Evolutionary conservation across 2,329 filamentous ascomycete species (phyloP).

Genomic region (Pyrenophora tritici-repentis): DNA sequence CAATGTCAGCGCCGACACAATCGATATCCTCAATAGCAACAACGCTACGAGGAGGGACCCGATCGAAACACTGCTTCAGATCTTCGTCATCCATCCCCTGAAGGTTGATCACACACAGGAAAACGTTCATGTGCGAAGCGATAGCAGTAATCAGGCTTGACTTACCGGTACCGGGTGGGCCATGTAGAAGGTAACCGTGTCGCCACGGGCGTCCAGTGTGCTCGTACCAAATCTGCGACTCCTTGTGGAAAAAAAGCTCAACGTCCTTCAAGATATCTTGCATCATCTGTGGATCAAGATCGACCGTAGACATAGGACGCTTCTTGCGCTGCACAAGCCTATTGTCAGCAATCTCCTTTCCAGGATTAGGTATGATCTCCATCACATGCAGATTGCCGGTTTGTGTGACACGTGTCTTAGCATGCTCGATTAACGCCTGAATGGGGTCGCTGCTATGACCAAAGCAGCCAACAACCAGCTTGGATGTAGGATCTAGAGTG

Average conservation of each 20-base stretch:
- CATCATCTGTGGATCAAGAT: conserved; percentile 10
- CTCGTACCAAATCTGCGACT: conserved; percentile 8
- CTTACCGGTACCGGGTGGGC: conserved; percentile 46
- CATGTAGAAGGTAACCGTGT: conserved; percentile 43
- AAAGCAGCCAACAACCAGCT: conserved; percentile 9
- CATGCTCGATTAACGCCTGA: background rate
- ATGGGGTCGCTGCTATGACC: conserved; percentile 9
- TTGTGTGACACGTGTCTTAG: background rate
- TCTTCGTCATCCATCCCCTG: conserved; percentile 15
- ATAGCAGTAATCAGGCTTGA: conserved; percentile 48
- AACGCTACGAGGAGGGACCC: conserved; percentile 13
- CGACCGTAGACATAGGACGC: conserved; percentile 10
- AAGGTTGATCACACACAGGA: conserved; percentile 39
- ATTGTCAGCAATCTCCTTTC: too few relatives aligned
- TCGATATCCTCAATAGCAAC: conserved; percentile 28
- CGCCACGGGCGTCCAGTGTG: conserved; percentile 19
- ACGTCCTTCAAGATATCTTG: conserved; percentile 5
- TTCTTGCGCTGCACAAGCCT: background rate
- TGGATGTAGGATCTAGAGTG: background rate
- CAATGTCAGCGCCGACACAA: conserved; percentile 7
- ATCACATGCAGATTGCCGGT: background rate
- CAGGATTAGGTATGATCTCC: background rate
- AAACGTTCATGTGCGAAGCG: conserved; percentile 39
- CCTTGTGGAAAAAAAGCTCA: conserved; percentile 5
- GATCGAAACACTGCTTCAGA: conserved; percentile 11